Base-by-base conservation (phyloP, 2,329 filamentous ascomycete species). In the Fonsecaea multimorphosa region DNA sequence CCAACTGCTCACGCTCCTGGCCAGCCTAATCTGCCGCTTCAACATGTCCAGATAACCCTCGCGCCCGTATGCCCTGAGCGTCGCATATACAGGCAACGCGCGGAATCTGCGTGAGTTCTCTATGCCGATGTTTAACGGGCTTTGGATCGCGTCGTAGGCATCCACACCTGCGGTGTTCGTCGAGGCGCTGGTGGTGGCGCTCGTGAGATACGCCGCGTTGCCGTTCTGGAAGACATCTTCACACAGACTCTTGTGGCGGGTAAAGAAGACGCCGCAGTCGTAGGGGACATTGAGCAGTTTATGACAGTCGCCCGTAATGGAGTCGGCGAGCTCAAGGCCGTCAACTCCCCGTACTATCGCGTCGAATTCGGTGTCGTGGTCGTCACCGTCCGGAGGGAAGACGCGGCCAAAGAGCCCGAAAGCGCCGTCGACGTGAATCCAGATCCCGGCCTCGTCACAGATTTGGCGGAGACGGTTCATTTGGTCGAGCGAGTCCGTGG, bases 211-310 rank as follows among this genome's bases (percentile, higher is more conserved):
- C 1, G 89, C 91, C 1, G 94, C 93, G 75, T 93, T 93, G 34
- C 91, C 87, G 77, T 97, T 97, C 66, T 86, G 84, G 78, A 94
- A 96, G 9, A 93, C 88, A 3, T 84, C 78, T 32, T 83, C 81
- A 0, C 89, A 84, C 12, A 86, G 80, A 22, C 8, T 1, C 7
- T 85, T 79, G 68, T 90, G 86, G 19, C 87, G 86, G 58, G 89
- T 92, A 72, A 96, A 86, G 83, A 97, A 96, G 78, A 97, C 90
- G 51, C 93, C 94, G 73, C 90, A 93, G 77, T 97, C 94, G 73
- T 97, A 97, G 0, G 94, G 93, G 53, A 97, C 92, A 71, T 97
- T 97, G 67, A 98, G 84, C n/a, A 97, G 80, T 75, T 97, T 97
- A 77, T 98, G 94, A 0, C 86, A 91, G 73, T 97, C 93, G 1